Evolutionary conservation across 441 rosid species (phyloP).

Genomic region (Erysimum cheiri): DNA sequence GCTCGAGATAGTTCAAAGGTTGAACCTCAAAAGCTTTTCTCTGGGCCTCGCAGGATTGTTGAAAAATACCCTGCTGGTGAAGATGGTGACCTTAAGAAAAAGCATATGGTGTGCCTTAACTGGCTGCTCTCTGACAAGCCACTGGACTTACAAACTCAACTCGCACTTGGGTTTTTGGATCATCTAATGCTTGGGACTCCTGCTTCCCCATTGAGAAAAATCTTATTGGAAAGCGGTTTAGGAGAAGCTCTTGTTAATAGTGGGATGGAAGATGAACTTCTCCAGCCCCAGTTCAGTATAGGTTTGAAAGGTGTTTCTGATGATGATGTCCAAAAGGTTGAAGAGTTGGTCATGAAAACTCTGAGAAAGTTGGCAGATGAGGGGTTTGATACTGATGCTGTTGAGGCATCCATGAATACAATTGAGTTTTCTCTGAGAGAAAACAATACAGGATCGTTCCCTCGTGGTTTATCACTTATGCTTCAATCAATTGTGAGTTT

Average conservation of each 20-base stretch:
- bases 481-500: slow-evolving; percentile 77
- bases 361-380: slow-evolving; percentile 75
- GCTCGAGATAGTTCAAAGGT: slow-evolving; percentile 70
- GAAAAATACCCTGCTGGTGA: slow-evolving; percentile 87
- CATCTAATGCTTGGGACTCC: slow-evolving; percentile 97
- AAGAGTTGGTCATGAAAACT: slow-evolving; percentile 72
- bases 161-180: slow-evolving; percentile 82
- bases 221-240: slow-evolving; percentile 85
- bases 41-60: slow-evolving; percentile 72
- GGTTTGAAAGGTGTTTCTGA: slow-evolving; percentile 91
- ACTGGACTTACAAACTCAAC: slow-evolving; percentile 87
- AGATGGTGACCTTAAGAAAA: slow-evolving; percentile 74
- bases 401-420: slow-evolving; percentile 98
- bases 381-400: slow-evolving; percentile 85
- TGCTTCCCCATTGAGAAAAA: slow-evolving; percentile 94
- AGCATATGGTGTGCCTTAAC: slow-evolving; percentile 93
- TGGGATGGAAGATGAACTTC: slow-evolving; percentile 91
- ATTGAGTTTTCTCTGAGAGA: slow-evolving; percentile 95
- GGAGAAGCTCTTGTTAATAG: slow-evolving; percentile 95
- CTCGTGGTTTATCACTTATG: slow-evolving; percentile 94
- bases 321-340: slow-evolving; percentile 76
- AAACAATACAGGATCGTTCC: slow-evolving; percentile 95
- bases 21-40: slow-evolving; percentile 69
- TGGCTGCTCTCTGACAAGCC: slow-evolving; percentile 92
- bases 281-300: slow-evolving; percentile 91